Conservation (phyloP, 2,329 filamentous ascomycete species). For the Aspergillus sp. region DNA sequence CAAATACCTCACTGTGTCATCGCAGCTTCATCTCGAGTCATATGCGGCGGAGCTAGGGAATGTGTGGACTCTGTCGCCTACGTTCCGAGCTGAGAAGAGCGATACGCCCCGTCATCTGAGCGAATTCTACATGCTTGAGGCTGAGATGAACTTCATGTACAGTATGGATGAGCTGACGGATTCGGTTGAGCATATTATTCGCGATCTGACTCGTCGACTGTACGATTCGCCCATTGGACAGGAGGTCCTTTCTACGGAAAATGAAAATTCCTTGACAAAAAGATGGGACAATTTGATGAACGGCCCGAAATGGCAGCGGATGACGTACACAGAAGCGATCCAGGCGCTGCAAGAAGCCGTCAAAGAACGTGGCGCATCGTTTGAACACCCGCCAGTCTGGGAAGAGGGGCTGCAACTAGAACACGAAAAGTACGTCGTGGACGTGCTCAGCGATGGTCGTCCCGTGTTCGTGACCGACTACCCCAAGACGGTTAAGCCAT, state of each 20-base stretch:
- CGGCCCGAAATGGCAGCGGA: slow-evolving; percentile 60
- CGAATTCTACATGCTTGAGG: slow-evolving; percentile 99
- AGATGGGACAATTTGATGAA: slow-evolving; percentile 66
- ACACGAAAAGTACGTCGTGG: slow-evolving; percentile 83
- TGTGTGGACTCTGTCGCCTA: slow-evolving; percentile 90
- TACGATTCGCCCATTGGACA: slow-evolving; percentile 45
- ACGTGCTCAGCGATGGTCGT: slow-evolving; percentile 52
- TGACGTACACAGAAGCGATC: slow-evolving; percentile 78
- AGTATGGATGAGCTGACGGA: slow-evolving; percentile 66
- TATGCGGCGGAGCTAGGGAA: slow-evolving; percentile 79
- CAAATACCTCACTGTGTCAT: slow-evolving; percentile 95
- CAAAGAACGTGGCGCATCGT: slow-evolving; percentile 44
- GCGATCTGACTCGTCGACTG: slow-evolving; percentile 47
- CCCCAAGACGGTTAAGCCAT: slow-evolving; percentile 81
- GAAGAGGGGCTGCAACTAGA: slow-evolving; percentile 74
- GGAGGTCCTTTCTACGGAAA: slow-evolving; percentile 46
- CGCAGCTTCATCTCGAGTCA: slow-evolving; percentile 89
- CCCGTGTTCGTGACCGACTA: slow-evolving; percentile 93
- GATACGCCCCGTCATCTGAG: slow-evolving; percentile 90
- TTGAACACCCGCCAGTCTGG: slow-evolving; percentile 65
- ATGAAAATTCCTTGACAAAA: slow-evolving; percentile 45
- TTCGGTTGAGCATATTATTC: slow-evolving; percentile 72
- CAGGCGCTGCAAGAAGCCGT: slow-evolving; percentile 56
- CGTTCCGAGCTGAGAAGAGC: slow-evolving; percentile 87
- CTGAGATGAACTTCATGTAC: slow-evolving; percentile 73